Conservation (phyloP, 441 rosid species). For the Eutrema salsugineum region DNA sequence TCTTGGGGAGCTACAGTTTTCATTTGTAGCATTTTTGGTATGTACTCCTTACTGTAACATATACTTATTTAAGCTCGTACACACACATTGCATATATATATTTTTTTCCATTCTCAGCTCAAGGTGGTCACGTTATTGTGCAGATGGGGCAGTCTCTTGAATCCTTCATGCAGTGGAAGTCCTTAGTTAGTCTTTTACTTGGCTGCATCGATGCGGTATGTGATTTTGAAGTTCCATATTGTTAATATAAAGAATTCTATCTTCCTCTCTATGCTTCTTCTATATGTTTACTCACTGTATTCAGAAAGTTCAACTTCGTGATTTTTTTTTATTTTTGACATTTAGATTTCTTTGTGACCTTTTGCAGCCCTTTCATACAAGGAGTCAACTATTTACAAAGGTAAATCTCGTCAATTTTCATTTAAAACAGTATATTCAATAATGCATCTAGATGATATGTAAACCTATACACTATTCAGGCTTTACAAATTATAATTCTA, state of each 20-base stretch:
- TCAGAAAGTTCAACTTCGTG: not conserved
- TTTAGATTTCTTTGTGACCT: constrained; percentile 1
- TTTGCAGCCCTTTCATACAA: constrained; percentile 77
- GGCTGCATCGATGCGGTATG: constrained; percentile 88
- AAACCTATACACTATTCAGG: not conserved
- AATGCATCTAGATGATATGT: constrained; percentile 1
- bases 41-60: constrained; percentile 6
- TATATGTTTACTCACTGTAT: not conserved
- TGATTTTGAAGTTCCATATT: not conserved
- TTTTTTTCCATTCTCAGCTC: not conserved
- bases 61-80: not conserved
- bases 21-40: constrained; percentile 89
- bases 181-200: constrained; percentile 78
- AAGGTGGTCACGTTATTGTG: constrained; percentile 26
- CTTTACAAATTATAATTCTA: not conserved
- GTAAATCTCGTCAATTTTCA: constrained; percentile 33
- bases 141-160: constrained; percentile 98
- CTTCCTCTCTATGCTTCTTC: not conserved
- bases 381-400: constrained; percentile 77
- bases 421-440: not conserved
- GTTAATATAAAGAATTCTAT: not conserved
- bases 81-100: not conserved
- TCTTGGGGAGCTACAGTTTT: constrained; percentile 89
- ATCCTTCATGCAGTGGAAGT: constrained; percentile 89
- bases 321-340: constrained; percentile 15